Conservation (phyloP, 352 stramenopile species). For the Phytopythium litorale region DNA sequence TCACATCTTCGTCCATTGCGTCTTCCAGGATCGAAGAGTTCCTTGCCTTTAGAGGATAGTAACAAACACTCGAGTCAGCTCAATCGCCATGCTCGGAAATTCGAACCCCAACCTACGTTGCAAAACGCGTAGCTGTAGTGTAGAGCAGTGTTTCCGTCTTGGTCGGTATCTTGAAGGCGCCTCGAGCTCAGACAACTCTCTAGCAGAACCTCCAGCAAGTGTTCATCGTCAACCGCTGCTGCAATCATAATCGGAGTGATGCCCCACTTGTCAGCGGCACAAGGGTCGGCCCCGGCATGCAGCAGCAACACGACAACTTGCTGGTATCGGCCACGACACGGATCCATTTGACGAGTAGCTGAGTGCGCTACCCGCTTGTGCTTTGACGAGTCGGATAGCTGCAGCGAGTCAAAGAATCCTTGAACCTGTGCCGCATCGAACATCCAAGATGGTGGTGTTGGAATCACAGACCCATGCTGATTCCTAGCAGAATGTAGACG, state of each 20-base stretch:
- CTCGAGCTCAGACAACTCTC: slow-evolving; percentile 16
- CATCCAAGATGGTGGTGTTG: neutral
- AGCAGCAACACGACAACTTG: slow-evolving; percentile 31
- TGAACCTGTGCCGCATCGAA: slow-evolving; percentile 16
- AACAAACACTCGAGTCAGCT: neutral
- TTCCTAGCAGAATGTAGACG: neutral
- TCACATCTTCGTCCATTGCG: slow-evolving; percentile 22
- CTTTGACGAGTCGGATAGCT: slow-evolving; percentile 1
- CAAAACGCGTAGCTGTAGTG: slow-evolving; percentile 75
- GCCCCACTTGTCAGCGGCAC: slow-evolving; percentile 43
- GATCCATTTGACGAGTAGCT: neutral
- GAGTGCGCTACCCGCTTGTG: neutral
- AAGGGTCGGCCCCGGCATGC: slow-evolving; percentile 21
- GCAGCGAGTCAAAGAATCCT: slow-evolving; percentile 26
- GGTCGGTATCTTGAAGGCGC: slow-evolving; percentile 25
- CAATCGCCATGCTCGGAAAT: neutral
- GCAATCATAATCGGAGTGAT: slow-evolving; percentile 65
- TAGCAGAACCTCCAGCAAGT: slow-evolving; percentile 39
- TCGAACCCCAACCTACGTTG: slow-evolving; percentile 17
- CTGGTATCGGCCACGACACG: slow-evolving; percentile 23
- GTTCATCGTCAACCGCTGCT: slow-evolving; percentile 20
- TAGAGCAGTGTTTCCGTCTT: slow-evolving; percentile 41
- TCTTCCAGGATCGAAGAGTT: slow-evolving; percentile 44
- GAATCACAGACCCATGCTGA: neutral
- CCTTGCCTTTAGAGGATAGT: slow-evolving; percentile 16